Conservation (phyloP, 257 asterid genomes). For the Solanum chmielewskii region DNA sequence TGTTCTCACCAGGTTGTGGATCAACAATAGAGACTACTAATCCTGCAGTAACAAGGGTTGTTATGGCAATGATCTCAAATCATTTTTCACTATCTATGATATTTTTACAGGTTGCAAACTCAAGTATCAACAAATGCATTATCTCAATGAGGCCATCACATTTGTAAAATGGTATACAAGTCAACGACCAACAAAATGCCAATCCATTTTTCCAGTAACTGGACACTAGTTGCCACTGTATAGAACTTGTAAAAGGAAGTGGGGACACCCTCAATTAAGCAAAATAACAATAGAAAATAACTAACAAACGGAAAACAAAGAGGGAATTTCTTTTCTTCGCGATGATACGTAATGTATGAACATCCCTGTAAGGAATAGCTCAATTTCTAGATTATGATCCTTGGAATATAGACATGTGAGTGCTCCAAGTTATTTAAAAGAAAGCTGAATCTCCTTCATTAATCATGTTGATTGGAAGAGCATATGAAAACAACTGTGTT, state of each 20-base stretch:
- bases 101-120: not conserved
- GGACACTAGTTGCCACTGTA: not conserved
- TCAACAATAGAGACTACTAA: conserved; percentile 65
- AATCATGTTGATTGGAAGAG: not conserved
- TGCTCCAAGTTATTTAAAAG: not conserved
- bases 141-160: not conserved
- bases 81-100: not conserved
- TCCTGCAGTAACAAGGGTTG: conserved; percentile 33
- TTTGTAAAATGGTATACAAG: not conserved
- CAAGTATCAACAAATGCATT: not conserved
- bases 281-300: not conserved
- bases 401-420: not conserved
- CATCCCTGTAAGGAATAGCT: not conserved
- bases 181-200: not conserved
- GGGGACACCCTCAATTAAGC: not conserved
- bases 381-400: not conserved
- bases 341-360: not conserved
- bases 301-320: not conserved
- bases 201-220: not conserved
- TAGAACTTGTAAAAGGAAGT: not conserved
- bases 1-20: conserved; percentile 81
- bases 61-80: not conserved
- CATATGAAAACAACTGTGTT: not conserved
- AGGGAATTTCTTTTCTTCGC: not conserved
- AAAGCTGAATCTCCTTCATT: not conserved